Evolutionary conservation across 805 yeast species (phyloP), one percentile per base, ranked within the genome.

Genomic region (Scheffersomyces spartinae): DNA sequence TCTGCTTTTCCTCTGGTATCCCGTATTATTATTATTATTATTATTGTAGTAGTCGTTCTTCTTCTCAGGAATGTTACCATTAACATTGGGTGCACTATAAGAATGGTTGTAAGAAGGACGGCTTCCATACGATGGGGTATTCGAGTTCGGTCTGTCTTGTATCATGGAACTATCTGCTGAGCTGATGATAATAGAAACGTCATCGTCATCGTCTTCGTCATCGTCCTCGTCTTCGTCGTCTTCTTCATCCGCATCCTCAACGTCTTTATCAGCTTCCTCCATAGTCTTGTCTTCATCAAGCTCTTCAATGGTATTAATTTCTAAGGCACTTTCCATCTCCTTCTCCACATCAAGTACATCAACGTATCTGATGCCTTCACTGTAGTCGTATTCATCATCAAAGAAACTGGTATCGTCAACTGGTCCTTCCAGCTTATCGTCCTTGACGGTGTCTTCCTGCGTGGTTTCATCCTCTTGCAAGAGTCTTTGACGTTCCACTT

Each of bases 111-210:
- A 10, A 9, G 12, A 7, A 9, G 14, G 10, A 22, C n/a, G n/a
- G n/a, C n/a, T n/a, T n/a, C n/a, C n/a, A n/a, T n/a, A n/a, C n/a
- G n/a, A n/a, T n/a, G n/a, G n/a, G n/a, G n/a, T n/a, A n/a, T n/a
- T n/a, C n/a, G n/a, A n/a, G n/a, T n/a, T n/a, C n/a, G n/a, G n/a
- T n/a, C n/a, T n/a, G n/a, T n/a, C n/a, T n/a, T n/a, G n/a, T 9
- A 25, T 7, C 6, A 20, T 7, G 13, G 28, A 20, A 8, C 46
- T 37, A 27, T 46, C 53, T 19, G 54, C 58, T 3, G 60, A 42
- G 8, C 50, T 56, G 27, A 57, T 54, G 18, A 57, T 47, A 14
- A 57, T 55, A 4, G 61, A 51, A 7, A 54, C 46, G 21, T 55
- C 61, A 24, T 55, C 62, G 13, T 52, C 55, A 10, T 47, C 55